phyloP scores from a whole-genome alignment of 257 asterid species.

The Penstemon eatonii region DNA sequence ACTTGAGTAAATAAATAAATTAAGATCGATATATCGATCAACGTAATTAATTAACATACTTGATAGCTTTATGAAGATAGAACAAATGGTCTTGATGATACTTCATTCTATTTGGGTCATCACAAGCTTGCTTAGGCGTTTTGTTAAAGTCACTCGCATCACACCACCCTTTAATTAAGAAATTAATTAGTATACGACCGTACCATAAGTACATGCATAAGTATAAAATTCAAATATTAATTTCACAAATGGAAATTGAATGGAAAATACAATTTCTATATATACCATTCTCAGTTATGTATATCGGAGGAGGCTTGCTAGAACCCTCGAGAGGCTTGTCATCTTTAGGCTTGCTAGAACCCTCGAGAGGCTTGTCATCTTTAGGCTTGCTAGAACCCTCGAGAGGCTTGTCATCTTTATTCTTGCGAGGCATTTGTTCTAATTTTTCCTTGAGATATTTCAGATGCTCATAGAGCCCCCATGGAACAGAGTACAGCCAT shows the following conservation, averaged over 20 bases:
- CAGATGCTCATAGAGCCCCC: conserved; percentile 40
- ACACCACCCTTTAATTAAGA: conserved; percentile 25
- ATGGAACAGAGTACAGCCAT: conserved; percentile 35
- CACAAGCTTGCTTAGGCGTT: conserved; percentile 17
- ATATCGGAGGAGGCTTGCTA: conserved; percentile 24
- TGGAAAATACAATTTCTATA: not conserved
- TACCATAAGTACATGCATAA: no score
- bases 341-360: no score
- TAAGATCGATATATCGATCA: no score
- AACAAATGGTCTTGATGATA: conserved; percentile 44
- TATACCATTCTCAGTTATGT: conserved; percentile 40
- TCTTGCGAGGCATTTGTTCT: no score
- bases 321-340: no score
- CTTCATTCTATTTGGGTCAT: conserved; percentile 25
- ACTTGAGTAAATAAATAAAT: no score
- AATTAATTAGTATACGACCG: no score
- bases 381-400: no score
- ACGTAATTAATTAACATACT: conserved; percentile 30
- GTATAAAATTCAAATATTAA: not conserved
- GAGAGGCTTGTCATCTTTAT: no score
- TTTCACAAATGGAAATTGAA: no score
- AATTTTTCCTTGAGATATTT: conserved; percentile 12
- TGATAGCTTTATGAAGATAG: conserved; percentile 38
- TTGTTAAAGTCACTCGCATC: conserved; percentile 25
- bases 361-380: no score